Evolutionary conservation across 306 rosid genomes (phyloP).

Genomic region (Inga leiocalycina): DNA sequence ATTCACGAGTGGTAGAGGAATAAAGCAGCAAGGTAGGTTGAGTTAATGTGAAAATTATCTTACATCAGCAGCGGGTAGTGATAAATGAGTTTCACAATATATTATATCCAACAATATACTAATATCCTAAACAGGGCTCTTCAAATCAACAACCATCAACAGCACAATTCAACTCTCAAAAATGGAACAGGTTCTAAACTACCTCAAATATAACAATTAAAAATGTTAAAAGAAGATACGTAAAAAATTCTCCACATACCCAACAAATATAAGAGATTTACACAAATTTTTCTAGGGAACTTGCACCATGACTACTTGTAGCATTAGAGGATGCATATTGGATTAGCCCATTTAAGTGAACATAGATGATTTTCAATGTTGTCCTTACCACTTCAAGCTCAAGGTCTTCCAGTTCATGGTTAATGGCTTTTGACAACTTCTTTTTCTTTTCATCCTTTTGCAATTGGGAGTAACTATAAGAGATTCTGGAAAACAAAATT

Average conservation of each 20-base stretch:
- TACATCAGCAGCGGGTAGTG: not conserved
- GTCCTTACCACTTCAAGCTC: slow-evolving; percentile 21
- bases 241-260: not conserved
- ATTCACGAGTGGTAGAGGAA: not conserved
- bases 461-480: not conserved
- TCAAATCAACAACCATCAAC: not conserved
- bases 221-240: not conserved
- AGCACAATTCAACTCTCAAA: not conserved
- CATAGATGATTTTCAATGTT: not conserved
- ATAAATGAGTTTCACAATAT: not conserved
- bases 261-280: not conserved
- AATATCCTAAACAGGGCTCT: not conserved
- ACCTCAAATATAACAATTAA: not conserved
- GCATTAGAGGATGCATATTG: not conserved
- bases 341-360: not conserved
- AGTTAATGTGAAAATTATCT: not conserved
- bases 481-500: not conserved
- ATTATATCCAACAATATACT: not conserved
- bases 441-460: not conserved
- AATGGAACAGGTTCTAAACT: not conserved
- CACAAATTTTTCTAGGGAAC: not conserved
- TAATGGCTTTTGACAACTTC: slow-evolving; percentile 2
- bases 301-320: not conserved
- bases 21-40: not conserved
- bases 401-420: slow-evolving; percentile 16